Percentiles rank a stretch among this genome's conserved stretches.
These are phyloP conservation scores for Discostella stelligeroides DNA, from an alignment of 108 stramenopile species.

Conservation along the genomic window DNA sequence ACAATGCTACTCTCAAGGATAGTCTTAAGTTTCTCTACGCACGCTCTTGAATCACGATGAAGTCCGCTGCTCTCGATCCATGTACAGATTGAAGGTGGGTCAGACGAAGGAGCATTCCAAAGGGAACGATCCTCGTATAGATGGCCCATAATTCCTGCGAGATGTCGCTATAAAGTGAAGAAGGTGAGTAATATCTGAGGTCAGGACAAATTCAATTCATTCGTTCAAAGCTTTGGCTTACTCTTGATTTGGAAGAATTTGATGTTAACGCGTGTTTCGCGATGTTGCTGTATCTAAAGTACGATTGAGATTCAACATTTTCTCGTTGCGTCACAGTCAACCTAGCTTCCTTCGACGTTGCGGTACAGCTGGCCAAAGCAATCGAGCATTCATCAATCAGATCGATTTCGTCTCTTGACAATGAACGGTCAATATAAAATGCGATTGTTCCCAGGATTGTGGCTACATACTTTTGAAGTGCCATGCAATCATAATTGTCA, in stretches of 20 bases:
- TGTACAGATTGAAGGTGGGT: constrained; percentile 13
- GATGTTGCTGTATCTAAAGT: constrained; percentile 27
- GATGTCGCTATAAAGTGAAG: constrained; percentile 29
- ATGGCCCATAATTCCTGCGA: constrained; percentile 55
- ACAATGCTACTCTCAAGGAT: constrained; percentile 30
- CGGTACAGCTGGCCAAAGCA: constrained; percentile 48
- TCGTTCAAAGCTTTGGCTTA: not conserved
- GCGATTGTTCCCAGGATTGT: constrained; percentile 53
- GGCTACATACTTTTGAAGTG: constrained; percentile 44
- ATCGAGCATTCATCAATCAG: constrained; percentile 68
- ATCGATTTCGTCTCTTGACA: constrained; percentile 44
- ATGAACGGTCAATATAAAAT: constrained; percentile 17
- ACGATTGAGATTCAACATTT: not conserved
- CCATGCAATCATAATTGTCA: constrained; percentile 48
- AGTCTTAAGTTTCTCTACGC: constrained; percentile 21
- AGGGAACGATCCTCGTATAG: constrained; percentile 56
- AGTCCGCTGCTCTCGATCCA: constrained; percentile 41
- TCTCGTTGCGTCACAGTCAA: constrained; percentile 20
- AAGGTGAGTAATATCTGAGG: not conserved
- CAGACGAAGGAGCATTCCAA: constrained; percentile 24
- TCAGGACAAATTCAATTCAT: not conserved
- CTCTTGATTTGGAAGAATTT: constrained; percentile 68
- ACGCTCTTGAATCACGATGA: constrained; percentile 11
- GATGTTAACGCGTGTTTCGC: constrained; percentile 34
- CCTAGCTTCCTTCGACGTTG: constrained; percentile 60